Base-by-base conservation (phyloP, 2,329 filamentous ascomycete genomes). In the Ilyonectria robusta region DNA sequence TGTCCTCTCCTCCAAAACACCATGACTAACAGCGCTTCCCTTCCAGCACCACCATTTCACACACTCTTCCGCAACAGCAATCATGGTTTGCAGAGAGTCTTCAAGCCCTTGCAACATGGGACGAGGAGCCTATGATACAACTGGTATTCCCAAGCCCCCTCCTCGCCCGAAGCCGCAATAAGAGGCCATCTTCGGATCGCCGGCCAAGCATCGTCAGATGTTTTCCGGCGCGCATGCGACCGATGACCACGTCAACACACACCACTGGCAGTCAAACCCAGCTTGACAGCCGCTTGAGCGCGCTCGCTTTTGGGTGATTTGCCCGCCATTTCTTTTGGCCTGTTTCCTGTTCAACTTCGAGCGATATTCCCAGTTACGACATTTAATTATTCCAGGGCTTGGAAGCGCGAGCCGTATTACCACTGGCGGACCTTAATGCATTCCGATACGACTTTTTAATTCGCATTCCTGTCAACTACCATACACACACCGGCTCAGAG, bases 101-200 rank as follows among this genome's bases (percentile, higher is more conserved):
- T 76, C 78, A 66, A 76, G 71, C 67, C 75, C 77, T 56, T 76
- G 72, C 78, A 84, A 86, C 77, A 85, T 86, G 83, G 85, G 83
- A 68, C 81, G 85, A 65, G 85, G 85, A 65, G 85, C 84, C 70
- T 87, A 87, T 74, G 85, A 87, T 71, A 85, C 84, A 69, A 86
- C 84, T 26, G 84, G 84, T 53, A 79, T 86, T 26, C 79, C 81
- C 65, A 86, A 86, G 78, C 85, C 84, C 62, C 81, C 81, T 31
- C 82, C 81, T 60, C 80, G 79, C 57, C 82, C 82, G 58, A 80
- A 81, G 76, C 81, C 80, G 62, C 78, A 72, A 74, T 83, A 79
- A 81, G 68, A 56, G 55, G 63, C 47, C 58, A 60, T 66, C 70
- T 57, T 66, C 62, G 70, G 54, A 69, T 68, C 69, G 57, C 63